Evolutionary conservation across 108 stramenopile species (phyloP), one percentile per base, ranked within the genome.

Genomic region (Nitzschia inconspicua): DNA sequence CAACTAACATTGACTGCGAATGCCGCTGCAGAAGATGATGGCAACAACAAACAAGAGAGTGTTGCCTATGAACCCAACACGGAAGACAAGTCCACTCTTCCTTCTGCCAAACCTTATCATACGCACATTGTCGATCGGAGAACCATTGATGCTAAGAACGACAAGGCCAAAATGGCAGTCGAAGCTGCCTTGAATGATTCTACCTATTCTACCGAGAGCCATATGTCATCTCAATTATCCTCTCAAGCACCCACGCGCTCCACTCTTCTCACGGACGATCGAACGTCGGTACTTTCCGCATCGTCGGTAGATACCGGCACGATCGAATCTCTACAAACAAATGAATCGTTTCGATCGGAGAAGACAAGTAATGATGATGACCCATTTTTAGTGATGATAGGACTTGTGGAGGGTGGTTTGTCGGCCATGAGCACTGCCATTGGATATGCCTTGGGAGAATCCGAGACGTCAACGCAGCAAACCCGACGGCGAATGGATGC

Each of bases 391-490:
- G 68, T 53, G 7, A 30, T 70, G 2, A 41, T 47, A 42, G 44
- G 37, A 25, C 49, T 56, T 22, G 47, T 76, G 0, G 75, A 76
- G 42, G 68, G 68, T 11, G 69, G 75, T 16, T 29, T 78, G 3
- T 51, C 40, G 26, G 56, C 59, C 10, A 46, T 78, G 32, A 32
- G 57, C 34, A 19, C 40, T 35, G 61, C 58, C 3, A 25, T 72
- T 2, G 76, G 76, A 10, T 39, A 60, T 46, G 27, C 58, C 5
- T 18, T 26, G 47, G 42, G 27, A 20, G 43, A 47, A 4, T 8
- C 44, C 9, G n/a, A 3, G 0, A 48, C 31, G 44, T 13, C 18
- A 14, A 10, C 6, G 7, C n/a, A 34, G 26, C 49, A 51, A 50
- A 6, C 10, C 7, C 48, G 8, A 50, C 34, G 8, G 10, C n/a